Evolutionary conservation across 2,329 filamentous ascomycete genomes (phyloP).

Genomic region (Aplosporella prunicola): DNA sequence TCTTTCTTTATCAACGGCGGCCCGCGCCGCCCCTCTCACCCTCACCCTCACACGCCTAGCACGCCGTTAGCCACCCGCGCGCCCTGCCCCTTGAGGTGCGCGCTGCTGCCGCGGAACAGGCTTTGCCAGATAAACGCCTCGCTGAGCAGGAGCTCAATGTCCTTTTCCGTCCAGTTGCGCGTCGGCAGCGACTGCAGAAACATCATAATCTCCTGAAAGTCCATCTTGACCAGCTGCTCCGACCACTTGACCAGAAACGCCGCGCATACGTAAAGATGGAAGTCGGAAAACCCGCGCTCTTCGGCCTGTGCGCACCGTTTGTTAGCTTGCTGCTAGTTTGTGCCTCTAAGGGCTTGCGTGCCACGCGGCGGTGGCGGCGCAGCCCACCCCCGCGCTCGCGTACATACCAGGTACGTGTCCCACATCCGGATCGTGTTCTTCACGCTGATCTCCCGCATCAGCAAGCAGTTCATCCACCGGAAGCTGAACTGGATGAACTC

Average conservation of each 20-base stretch:
- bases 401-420: slow-evolving; percentile 90
- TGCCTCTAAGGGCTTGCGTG: too few species aligned
- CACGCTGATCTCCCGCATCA: slow-evolving; percentile 96
- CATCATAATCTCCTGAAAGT: slow-evolving; percentile 99
- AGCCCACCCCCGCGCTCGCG: not conserved
- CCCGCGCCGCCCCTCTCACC: slow-evolving; percentile 28
- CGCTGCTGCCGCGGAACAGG: slow-evolving; percentile 86
- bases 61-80: slow-evolving; percentile 18
- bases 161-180: slow-evolving; percentile 91
- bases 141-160: slow-evolving; percentile 88
- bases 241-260: slow-evolving; percentile 99
- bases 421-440: slow-evolving; percentile 98
- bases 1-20: slow-evolving; percentile 13
- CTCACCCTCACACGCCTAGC: too few species aligned
- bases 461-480: slow-evolving; percentile 97
- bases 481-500: slow-evolving; percentile 99
- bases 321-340: not conserved
- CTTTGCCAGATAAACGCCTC: slow-evolving; percentile 99
- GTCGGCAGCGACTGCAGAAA: slow-evolving; percentile 93
- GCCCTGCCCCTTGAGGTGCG: slow-evolving; percentile 54
- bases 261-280: slow-evolving; percentile 96
- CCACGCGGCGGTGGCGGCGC: too few species aligned
- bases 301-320: slow-evolving; percentile 57
- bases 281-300: slow-evolving; percentile 96
- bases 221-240: slow-evolving; percentile 88